Evolutionary conservation across 768 basidiomycete genomes (phyloP).

Genomic region (Agrocybe pediades): DNA sequence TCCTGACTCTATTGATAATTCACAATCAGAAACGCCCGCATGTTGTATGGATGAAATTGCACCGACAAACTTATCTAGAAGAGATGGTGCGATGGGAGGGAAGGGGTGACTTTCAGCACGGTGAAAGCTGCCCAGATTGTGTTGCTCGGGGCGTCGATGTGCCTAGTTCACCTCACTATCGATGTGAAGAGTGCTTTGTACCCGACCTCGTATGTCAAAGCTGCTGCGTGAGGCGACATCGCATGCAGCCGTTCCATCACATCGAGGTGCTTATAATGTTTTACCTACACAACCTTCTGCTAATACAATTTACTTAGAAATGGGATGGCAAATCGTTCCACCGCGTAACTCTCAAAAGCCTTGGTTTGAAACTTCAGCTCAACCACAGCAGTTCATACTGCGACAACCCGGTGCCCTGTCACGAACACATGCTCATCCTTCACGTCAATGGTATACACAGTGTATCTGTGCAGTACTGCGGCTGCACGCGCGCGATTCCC

Average conservation of each 20-base stretch:
- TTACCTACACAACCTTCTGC: background rate
- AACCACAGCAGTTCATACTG: conserved; percentile 2
- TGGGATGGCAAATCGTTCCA: background rate
- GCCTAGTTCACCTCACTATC: background rate
- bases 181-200: conserved; percentile 8
- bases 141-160: background rate
- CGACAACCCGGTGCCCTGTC: background rate
- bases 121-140: conserved; percentile 6
- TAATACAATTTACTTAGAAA: background rate
- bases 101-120: conserved; percentile 4
- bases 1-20: background rate
- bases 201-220: conserved; percentile 1
- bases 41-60: conserved; percentile 6
- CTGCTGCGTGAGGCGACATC: conserved; percentile 6
- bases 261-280: conserved; percentile 3
- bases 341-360: background rate
- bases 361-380: conserved; percentile 8
- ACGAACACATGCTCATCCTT: conserved; percentile 17
- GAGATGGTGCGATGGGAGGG: conserved; percentile 7
- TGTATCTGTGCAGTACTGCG: conserved; percentile 22
- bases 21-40: conserved; percentile 3
- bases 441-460: conserved; percentile 25
- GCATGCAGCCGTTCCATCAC: conserved; percentile 3
- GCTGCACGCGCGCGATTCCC: conserved; percentile 11
- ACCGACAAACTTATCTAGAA: conserved; percentile 9